Percentiles rank a stretch among this genome's conserved stretches.
phyloP scores from a whole-genome alignment of 1,284 basidiomycete species.

The Puccinia coronata region DNA sequence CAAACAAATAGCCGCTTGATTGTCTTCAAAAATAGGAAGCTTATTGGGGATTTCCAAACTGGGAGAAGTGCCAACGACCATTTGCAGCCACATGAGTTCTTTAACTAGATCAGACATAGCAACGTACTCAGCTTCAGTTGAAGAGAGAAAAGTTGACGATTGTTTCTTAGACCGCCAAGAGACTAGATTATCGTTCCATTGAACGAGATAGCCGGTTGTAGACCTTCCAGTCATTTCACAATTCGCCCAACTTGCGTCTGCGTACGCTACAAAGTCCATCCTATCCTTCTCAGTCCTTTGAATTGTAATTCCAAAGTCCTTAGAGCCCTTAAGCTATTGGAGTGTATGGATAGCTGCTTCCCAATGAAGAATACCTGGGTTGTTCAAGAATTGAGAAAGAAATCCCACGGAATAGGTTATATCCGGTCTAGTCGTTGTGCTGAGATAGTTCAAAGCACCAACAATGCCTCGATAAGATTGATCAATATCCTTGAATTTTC shows the following conservation, averaged over 20 bases:
- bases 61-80: too few species aligned
- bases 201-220: conserved; percentile 8
- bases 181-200: not conserved
- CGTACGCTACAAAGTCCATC: not conserved
- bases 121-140: too few species aligned
- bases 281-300: not conserved
- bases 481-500: not conserved
- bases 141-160: not conserved
- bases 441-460: too few species aligned
- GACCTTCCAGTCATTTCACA: not conserved
- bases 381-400: not conserved
- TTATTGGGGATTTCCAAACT: too few species aligned
- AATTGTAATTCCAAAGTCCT: too few species aligned
- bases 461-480: not conserved
- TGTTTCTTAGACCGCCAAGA: not conserved
- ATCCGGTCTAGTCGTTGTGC: too few species aligned
- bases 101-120: too few species aligned
- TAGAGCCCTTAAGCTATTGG: too few species aligned
- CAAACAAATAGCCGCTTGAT: too few species aligned
- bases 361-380: conserved; percentile 7
- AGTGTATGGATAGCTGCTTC: not conserved
- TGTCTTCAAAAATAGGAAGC: too few species aligned
- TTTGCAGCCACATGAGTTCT: too few species aligned
- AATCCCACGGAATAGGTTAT: not conserved
- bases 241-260: conserved; percentile 26